Evolutionary conservation across 257 asterid genomes (phyloP).

Genomic region (Marsdenia floribunda): DNA sequence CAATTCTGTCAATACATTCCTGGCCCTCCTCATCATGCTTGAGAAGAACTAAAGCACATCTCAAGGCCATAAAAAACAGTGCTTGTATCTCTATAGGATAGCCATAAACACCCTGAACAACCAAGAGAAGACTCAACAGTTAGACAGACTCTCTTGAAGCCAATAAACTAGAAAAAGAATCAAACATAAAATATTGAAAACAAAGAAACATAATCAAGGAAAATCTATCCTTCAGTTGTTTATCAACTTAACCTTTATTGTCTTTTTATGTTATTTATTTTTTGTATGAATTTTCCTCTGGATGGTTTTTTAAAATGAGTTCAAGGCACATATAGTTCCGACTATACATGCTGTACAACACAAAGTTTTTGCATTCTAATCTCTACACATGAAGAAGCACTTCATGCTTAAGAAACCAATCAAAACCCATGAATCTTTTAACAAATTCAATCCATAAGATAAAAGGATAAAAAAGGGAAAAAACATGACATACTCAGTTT

Average conservation of each 20-base stretch:
- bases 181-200: background rate
- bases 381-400: background rate
- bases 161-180: background rate
- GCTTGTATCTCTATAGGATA: conserved; percentile 93
- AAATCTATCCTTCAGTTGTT: background rate
- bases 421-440: background rate
- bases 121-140: background rate
- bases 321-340: background rate
- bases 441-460: background rate
- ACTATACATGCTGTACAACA: background rate
- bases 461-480: background rate
- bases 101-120: conserved; percentile 74
- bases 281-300: background rate
- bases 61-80: conserved; percentile 78
- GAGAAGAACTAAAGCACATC: conserved; percentile 65
- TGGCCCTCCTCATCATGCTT: conserved; percentile 70
- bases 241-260: background rate
- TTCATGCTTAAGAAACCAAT: background rate
- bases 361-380: background rate
- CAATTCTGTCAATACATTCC: conserved; percentile 50
- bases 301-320: background rate
- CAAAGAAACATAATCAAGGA: background rate
- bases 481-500: background rate
- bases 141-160: background rate
- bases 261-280: background rate